Base-by-base conservation (phyloP, 1,139 yeast genomes). In the Hemisphaericaspora lyxosophila region DNA sequence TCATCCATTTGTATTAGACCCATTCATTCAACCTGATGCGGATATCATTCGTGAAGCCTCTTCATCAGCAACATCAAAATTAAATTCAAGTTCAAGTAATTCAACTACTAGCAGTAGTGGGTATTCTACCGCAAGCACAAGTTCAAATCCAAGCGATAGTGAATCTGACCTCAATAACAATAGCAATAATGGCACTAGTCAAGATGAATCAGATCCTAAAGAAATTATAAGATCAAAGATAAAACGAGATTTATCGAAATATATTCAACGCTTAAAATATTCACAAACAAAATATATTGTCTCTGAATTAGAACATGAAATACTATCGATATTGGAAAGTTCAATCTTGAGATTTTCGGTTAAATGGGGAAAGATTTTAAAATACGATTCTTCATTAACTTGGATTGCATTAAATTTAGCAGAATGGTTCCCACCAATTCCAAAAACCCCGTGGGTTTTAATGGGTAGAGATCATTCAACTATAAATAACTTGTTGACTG, bases 401-500 rank as follows among this genome's bases (percentile, higher is more conserved):
- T 89, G 96, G 95, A 78, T 86, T 16, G 97, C 96, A 0, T 64
- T 87, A 32, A 89, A 89, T 7, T 65, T 90, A 37, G 94, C 96
- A 2, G 96, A 88, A 58, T 88, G 96, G 95, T 75, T 84, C 26
- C 94, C 95, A 6, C 86, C 88, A 3, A 58, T 71, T 23, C 65
- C 67, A 3, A 59, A 65, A 20, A 67, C 75, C 12, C 59, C 67
- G 1, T 69, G 69, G 70, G 75, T 71, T 5, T 54, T 71, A 35
- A 60, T 64, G 15, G 77, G 76, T 2, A 59, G 75, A 42, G 75
- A 68, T 45, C 48, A 55, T 32, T 44, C 54, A 11, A 37, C 47
- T 7, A 47, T 54, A 12, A 55, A 61, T 36, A 46, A 60, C 16
- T 55, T 61, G 24, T 54, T 67, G 12, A 69, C 74, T 42, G 20